Evolutionary conservation across 2,329 filamentous ascomycete genomes (phyloP), one percentile per base, ranked within the genome.

Genomic region (Cytospora leucostoma): DNA sequence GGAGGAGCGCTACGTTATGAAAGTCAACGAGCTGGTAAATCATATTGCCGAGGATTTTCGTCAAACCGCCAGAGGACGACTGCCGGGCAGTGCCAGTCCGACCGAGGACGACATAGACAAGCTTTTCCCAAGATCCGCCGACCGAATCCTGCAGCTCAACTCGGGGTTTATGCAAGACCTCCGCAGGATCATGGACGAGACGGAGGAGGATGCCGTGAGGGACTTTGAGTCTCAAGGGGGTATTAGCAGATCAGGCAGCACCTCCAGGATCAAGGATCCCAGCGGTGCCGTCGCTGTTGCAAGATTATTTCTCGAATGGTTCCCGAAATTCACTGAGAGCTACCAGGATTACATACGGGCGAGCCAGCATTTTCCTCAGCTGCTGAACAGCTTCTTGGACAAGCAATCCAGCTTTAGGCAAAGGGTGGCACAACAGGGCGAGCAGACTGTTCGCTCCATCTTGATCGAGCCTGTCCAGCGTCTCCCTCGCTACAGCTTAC

Each of bases 381-480:
- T 94, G 17, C 84, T 98, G 61, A 92, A 90, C 69, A 82, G 84
- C 1, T 92, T 96, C 70, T 83, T 95, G 66, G 90, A 92, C 70
- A 87, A 88, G 62, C 88, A 90, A 66, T 94, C 93, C 2, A 93
- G 89, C 71, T 94, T 97, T 73, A 89, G 90, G 3, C 88, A 90
- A 69, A 83, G 91, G 53, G 86, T 97, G 3, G 86, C 91, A 59
- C 87, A 93, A 67, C 90, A 90, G 2, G 94, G 95, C 61, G 95
- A 98, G 74, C 95, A 99, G 77, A 86, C 88, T 63, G 84, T 98
- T 60, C 93, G 92, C 56, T 98, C 95, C 4, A 85, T 95, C 67
- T 84, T 99, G 61, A 99, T 99, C 74, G 95, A 99, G 76, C 95
- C 95, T 2, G 93, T 99, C 0, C 95, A 99, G 75, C 85, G 95